Base-by-base conservation (phyloP, 306 rosid species). In the Abrus precatorius region DNA sequence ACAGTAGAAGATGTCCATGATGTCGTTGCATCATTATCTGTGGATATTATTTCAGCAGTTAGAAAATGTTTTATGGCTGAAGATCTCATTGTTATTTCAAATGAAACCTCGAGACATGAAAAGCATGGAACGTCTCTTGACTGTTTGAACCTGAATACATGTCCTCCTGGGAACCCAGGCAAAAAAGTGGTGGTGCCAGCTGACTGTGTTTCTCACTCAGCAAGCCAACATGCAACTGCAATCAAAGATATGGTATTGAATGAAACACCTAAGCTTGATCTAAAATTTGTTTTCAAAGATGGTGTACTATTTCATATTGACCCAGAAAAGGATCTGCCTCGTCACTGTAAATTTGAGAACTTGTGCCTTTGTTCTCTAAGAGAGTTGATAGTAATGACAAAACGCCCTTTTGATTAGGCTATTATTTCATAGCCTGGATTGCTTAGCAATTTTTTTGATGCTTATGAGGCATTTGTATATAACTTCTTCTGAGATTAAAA, bases 261-360 rank as follows among this genome's bases (percentile, higher is more conserved):
- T 77, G 64, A 71, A 52, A 48, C 69, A 53, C 45, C 55, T 20
- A 77, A 87, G 87, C 80, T 76, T 59, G 93, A 84, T 73, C 73
- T 85, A 1, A 90, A 90, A 20, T 90, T 86, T 89, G 63, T 90
- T 62, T 91, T 93, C 86, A 89, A 92, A 81, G 98, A 93, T 78
- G 96, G 98, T 89, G 94, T 93, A 44, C 86, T 95, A 84, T 86
- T 91, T 83, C 85, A 66, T 55, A 20, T 78, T 80, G 89, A 89
- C 82, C 84, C 88, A 6, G 87, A 83, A 48, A 84, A 86, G 69
- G 92, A 89, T 38, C 86, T 62, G 66, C 68, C 93, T 38, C 80
- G 84, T 81, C 98, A 91, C 88, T 95, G 99, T 93, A 93, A 88
- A 90, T 88, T 87, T 80, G 89, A 93, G 92, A 90, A 84, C 44